Percentiles rank a stretch among this genome's conserved stretches.
Conservation (phyloP, 805 yeast genomes). For the Debaryomyces maramus region DNA sequence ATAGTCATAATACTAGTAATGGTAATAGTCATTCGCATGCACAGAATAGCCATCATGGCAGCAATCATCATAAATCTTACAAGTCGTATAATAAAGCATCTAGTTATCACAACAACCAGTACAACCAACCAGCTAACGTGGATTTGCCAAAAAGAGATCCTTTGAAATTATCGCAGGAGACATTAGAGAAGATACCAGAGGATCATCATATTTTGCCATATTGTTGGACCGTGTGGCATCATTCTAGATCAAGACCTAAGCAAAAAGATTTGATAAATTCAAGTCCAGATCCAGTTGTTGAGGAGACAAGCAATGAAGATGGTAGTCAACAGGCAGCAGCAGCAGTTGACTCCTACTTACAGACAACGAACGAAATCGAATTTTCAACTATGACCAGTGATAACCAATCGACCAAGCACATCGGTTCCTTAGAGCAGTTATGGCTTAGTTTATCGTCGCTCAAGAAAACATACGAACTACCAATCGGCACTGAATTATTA, state of each 20-base stretch:
- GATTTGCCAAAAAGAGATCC: constrained; percentile 39
- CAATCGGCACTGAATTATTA: constrained; percentile 52
- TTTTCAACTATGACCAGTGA: constrained; percentile 30
- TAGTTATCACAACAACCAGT: constrained; percentile 8
- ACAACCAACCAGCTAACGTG: constrained; percentile 11
- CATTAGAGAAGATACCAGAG: constrained; percentile 24
- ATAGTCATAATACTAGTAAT: constrained; percentile 2
- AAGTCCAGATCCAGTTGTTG: constrained; percentile 9
- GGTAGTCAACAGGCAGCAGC: constrained; percentile 17
- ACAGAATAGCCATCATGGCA: constrained; percentile 1
- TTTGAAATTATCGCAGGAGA: constrained; percentile 32
- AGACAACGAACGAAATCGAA: constrained; percentile 44
- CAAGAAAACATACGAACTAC: constrained; percentile 38
- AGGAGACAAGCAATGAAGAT: constrained; percentile 14
- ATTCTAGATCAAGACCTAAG: constrained; percentile 31
- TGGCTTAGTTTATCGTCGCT: constrained; percentile 46
- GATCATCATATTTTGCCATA: constrained; percentile 44
- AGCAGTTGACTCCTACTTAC: constrained; percentile 46
- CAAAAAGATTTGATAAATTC: constrained; percentile 12
- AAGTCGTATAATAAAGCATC: constrained; percentile 10
- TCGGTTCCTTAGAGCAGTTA: constrained; percentile 54
- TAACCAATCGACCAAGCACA: constrained; percentile 22
- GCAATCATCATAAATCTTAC: constrained; percentile 9
- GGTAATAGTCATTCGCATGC: constrained; percentile 7
- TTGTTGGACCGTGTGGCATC: constrained; percentile 54